phyloP scores from a whole-genome alignment of 2,329 filamentous ascomycete species.

The Tothia fuscella region DNA sequence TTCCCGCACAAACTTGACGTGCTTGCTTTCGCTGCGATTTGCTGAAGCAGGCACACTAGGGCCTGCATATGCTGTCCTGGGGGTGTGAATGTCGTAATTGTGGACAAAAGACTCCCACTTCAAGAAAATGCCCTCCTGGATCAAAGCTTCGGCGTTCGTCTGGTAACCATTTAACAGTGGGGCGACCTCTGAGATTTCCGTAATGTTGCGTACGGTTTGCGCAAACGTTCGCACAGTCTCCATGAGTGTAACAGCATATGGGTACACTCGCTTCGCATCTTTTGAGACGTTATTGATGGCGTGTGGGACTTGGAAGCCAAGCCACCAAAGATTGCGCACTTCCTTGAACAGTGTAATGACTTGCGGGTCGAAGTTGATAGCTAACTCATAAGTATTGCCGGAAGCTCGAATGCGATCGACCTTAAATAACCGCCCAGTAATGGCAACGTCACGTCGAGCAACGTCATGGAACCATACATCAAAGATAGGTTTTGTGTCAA shows the following conservation, averaged over 20 bases:
- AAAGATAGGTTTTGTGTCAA: conserved; percentile 87
- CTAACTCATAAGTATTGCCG: conserved; percentile 76
- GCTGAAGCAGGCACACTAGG: conserved; percentile 47
- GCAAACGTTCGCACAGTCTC: conserved; percentile 92
- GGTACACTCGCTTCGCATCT: conserved; percentile 97
- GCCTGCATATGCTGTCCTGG: conserved; percentile 34
- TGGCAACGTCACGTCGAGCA: conserved; percentile 75
- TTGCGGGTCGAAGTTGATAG: conserved; percentile 93
- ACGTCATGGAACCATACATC: conserved; percentile 93
- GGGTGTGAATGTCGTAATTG: conserved; percentile 71
- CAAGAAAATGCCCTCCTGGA: conserved; percentile 77
- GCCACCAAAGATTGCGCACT: conserved; percentile 89
- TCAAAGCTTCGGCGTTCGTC: conserved; percentile 74
- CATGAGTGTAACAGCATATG: conserved; percentile 95
- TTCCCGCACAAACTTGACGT: conserved; percentile 91
- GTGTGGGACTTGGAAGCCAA: conserved; percentile 88
- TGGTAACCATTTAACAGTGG: conserved; percentile 82
- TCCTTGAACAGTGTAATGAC: conserved; percentile 98
- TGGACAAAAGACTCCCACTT: conserved; percentile 98
- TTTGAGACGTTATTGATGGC: conserved; percentile 92
- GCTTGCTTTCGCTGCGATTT: conserved; percentile 63
- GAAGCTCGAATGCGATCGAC: conserved; percentile 82
- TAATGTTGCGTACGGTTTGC: conserved; percentile 75
- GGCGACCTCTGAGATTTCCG: conserved; percentile 75
- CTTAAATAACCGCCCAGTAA: conserved; percentile 82